Conservation (phyloP, 495 filamentous ascomycete genomes). For the Xylaria grammica region DNA sequence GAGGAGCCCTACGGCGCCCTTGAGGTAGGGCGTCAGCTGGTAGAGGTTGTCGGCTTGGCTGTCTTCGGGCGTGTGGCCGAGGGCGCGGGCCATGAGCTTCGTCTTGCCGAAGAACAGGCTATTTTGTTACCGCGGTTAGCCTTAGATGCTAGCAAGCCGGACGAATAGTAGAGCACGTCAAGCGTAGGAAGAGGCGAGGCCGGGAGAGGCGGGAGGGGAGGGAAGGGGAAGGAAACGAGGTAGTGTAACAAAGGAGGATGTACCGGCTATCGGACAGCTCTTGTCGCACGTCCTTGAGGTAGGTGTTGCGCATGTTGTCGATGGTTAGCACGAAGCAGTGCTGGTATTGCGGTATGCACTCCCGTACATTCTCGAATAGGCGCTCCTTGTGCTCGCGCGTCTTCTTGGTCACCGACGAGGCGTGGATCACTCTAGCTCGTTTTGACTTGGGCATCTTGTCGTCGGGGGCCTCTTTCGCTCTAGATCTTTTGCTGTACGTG, state of each 20-base stretch:
- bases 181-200: too few relatives aligned
- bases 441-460: slow-evolving; percentile 93
- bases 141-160: neutral
- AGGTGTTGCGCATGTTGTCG: slow-evolving; percentile 98
- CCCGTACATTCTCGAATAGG: slow-evolving; percentile 85
- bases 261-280: slow-evolving; percentile 87
- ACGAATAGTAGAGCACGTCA: too few relatives aligned
- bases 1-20: slow-evolving; percentile 85
- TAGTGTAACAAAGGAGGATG: slow-evolving; percentile 35
- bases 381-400: slow-evolving; percentile 83
- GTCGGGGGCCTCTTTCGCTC: neutral
- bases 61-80: slow-evolving; percentile 74
- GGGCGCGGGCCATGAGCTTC: slow-evolving; percentile 94
- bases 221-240: slow-evolving; percentile 4
- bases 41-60: slow-evolving; percentile 77
- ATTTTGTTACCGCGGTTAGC: slow-evolving; percentile 8
- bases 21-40: slow-evolving; percentile 70
- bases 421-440: slow-evolving; percentile 83
- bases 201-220: too few relatives aligned
- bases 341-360: slow-evolving; percentile 82
- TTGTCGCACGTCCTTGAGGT: slow-evolving; percentile 87
- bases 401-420: slow-evolving; percentile 91
- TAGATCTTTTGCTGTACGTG: neutral
- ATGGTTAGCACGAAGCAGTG: slow-evolving; percentile 91
- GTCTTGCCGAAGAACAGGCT: slow-evolving; percentile 98